Evolutionary conservation across 305 asterid species (phyloP), one percentile per base, ranked within the genome.

Genomic region (Solanum chacoense): DNA sequence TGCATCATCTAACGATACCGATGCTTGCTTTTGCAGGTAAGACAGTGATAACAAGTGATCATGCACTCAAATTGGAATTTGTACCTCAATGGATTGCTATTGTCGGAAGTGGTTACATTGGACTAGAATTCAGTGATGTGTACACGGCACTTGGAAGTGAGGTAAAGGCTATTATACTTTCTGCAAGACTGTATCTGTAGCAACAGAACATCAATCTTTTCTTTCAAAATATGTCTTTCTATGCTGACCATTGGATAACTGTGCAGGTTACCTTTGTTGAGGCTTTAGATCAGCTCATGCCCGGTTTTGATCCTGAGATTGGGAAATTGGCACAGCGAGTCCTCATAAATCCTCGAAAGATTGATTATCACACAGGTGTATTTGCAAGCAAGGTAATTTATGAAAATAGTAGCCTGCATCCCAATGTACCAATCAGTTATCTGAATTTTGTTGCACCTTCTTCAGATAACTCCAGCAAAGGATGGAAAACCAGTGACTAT

Each of bases 71-170:
- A 92, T 90, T 96, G 93, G 98, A 96, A 92, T 92, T 88, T 73
- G 98, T 96, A 91, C 99, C 99, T 10, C 93, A 96, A 67, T 96
- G 99, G 99, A 96, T 96, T 93, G 99, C 97, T 76, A 95, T 96
- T 88, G 96, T 96, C 22, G 99, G 99, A 91, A 96, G 99, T 94
- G 99, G 99, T 88, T 96, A 96, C 91, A 96, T 96, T 91, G 99
- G 99, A 84, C 99, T 96, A 90, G 99, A 96, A 91, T 96, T 96
- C 92, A 96, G 99, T 92, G 99, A 96, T 90, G 99, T 96, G 69
- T 96, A 96, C 89, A 96, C 99, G 40, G 99, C 99, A 88, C 99
- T 96, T 88, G 99, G 99, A 90, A 95, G 98, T 94, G 99, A 96
- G 99, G 99, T 96, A 45, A 65, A 93, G 20, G 65, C 86, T 14